Evolutionary conservation across 164 flowering plant species (phyloP).

Genomic region (Saururus chinensis): DNA sequence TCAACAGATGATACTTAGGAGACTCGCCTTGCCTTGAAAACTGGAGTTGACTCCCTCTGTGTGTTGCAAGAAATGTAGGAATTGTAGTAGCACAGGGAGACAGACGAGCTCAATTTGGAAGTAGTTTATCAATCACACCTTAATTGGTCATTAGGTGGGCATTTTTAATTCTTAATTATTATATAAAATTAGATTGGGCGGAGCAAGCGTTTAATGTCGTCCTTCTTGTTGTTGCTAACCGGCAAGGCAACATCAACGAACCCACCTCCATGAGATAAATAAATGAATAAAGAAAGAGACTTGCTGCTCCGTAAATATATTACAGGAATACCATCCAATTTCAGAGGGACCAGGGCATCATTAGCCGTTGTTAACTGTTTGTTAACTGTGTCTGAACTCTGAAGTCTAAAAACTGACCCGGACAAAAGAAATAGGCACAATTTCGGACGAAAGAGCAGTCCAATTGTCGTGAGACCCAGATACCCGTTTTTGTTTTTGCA

Average conservation of each 20-base stretch:
- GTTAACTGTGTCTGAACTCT: background rate
- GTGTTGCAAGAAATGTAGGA: conserved; percentile 14
- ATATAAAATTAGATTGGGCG: conserved; percentile 13
- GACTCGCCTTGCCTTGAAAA: background rate
- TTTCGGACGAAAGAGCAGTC: too few species aligned
- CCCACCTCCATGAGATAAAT: background rate
- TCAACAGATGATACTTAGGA: background rate
- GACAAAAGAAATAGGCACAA: background rate
- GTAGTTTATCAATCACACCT: conserved; percentile 2
- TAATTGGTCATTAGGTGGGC: conserved; percentile 5
- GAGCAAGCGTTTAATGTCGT: conserved; percentile 32
- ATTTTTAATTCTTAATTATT: conserved; percentile 4
- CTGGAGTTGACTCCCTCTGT: background rate
- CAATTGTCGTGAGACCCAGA: too few species aligned
- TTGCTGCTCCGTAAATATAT: background rate
- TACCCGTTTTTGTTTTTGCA: too few species aligned
- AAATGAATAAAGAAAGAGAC: background rate
- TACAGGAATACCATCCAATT: too few species aligned
- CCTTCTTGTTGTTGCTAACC: conserved; percentile 37
- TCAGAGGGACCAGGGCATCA: background rate
- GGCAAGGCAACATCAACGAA: conserved; percentile 28
- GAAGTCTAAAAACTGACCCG: background rate
- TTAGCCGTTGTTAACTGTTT: background rate
- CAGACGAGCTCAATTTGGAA: conserved; percentile 6
- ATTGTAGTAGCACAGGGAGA: conserved; percentile 19